Evolutionary conservation across 805 yeast species (phyloP).

Genomic region (Metschnikowia drakensbergensis): DNA sequence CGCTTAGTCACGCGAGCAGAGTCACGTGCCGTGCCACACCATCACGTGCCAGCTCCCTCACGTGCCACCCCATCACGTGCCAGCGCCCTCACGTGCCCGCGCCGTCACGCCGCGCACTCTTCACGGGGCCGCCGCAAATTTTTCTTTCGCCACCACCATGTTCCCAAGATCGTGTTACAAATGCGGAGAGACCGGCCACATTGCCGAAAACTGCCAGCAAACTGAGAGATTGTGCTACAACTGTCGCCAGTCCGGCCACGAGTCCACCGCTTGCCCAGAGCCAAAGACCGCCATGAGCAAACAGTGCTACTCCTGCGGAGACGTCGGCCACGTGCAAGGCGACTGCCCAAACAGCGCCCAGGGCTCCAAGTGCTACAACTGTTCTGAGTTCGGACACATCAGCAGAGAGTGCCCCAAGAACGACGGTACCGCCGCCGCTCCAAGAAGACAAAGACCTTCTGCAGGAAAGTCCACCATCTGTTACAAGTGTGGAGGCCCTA

Average conservation of each 20-base stretch:
- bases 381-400: slow-evolving; percentile 75
- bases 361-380: slow-evolving; percentile 77
- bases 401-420: slow-evolving; percentile 66
- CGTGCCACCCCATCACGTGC: no score
- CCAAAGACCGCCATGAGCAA: slow-evolving; percentile 82
- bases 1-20: background rate
- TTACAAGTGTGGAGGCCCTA: slow-evolving; percentile 90
- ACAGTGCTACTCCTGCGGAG: slow-evolving; percentile 92
- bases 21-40: no score
- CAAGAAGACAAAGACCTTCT: slow-evolving; percentile 19
- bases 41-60: no score
- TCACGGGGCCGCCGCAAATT: slow-evolving; percentile 4
- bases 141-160: slow-evolving; percentile 14
- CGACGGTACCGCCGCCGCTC: slow-evolving; percentile 26
- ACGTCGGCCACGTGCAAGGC: slow-evolving; percentile 81
- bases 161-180: slow-evolving; percentile 81
- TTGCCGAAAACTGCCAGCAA: slow-evolving; percentile 84
- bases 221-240: slow-evolving; percentile 86
- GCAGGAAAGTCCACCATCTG: slow-evolving; percentile 51
- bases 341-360: slow-evolving; percentile 71
- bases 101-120: background rate
- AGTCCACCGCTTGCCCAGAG: slow-evolving; percentile 81
- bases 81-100: no score
- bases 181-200: slow-evolving; percentile 89
- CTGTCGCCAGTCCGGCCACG: slow-evolving; percentile 88